Percentiles rank a stretch among this genome's conserved stretches.
Evolutionary conservation across 805 yeast genomes (phyloP).

Genomic region (Cyberlindnera xishuangbannaensis): DNA sequence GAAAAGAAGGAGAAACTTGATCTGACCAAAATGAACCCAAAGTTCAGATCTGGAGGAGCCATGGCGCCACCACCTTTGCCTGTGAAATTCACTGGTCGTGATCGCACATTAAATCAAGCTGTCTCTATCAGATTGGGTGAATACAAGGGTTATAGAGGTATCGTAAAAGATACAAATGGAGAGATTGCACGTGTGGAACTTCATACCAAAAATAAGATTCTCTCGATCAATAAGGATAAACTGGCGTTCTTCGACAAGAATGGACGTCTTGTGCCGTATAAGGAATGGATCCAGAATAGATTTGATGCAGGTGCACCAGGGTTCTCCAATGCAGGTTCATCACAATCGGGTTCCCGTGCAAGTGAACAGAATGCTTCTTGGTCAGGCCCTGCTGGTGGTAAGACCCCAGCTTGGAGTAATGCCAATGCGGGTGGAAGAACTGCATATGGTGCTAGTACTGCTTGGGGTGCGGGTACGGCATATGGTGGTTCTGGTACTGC

Average conservation of each 20-base stretch:
- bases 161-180: conserved; percentile 90
- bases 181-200: conserved; percentile 87
- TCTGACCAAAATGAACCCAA: conserved; percentile 84
- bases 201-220: conserved; percentile 85
- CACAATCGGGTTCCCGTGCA: conserved; percentile 1
- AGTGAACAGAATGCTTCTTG: conserved; percentile 19
- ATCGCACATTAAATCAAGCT: conserved; percentile 72
- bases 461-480: conserved; percentile 32
- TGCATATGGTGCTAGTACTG: conserved; percentile 12
- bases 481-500: conserved; percentile 40
- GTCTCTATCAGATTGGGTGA: conserved; percentile 88
- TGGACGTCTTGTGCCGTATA: conserved; percentile 70
- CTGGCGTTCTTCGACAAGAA: conserved; percentile 66
- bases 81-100: conserved; percentile 64
- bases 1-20: conserved; percentile 47
- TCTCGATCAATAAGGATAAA: conserved; percentile 75
- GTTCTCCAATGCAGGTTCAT: conserved; percentile 10
- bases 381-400: conserved; percentile 29
- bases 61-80: conserved; percentile 60
- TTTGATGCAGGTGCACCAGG: conserved; percentile 17
- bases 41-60: conserved; percentile 39
- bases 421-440: conserved; percentile 34
- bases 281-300: conserved; percentile 61
- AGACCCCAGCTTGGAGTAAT: conserved; percentile 41
- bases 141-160: conserved; percentile 91